phyloP scores from a whole-genome alignment of 305 asterid species.

The Solanum hybrid region DNA sequence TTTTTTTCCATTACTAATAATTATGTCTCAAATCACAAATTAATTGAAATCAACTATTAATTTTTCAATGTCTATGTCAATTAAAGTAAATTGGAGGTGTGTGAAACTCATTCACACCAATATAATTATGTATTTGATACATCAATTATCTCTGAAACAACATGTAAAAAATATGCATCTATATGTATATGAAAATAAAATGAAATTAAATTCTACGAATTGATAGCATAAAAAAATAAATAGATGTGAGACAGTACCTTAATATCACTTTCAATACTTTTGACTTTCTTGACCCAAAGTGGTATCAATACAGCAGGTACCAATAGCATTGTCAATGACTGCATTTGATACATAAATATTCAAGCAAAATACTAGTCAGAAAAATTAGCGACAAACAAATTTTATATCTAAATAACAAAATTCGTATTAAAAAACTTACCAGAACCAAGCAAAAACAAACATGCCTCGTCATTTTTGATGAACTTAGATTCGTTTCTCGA shows the following conservation, averaged over 20 bases:
- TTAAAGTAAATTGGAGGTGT: not conserved
- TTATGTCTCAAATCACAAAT: not conserved
- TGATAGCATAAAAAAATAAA: not conserved
- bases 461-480: not conserved
- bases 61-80: not conserved
- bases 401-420: not conserved
- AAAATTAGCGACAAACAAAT: not conserved
- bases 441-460: not conserved
- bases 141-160: not conserved
- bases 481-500: not conserved
- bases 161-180: not conserved
- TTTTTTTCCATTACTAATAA: not conserved
- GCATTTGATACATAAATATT: not conserved
- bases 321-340: not conserved
- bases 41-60: not conserved
- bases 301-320: not conserved
- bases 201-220: not conserved
- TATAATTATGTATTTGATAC: not conserved
- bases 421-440: not conserved
- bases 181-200: not conserved
- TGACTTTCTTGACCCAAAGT: not conserved
- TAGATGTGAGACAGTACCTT: not conserved
- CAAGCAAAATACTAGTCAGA: not conserved
- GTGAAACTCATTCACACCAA: too few species aligned
- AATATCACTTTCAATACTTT: not conserved